phyloP scores from a whole-genome alignment of 441 rosid species.

The Isatis lusitanica region DNA sequence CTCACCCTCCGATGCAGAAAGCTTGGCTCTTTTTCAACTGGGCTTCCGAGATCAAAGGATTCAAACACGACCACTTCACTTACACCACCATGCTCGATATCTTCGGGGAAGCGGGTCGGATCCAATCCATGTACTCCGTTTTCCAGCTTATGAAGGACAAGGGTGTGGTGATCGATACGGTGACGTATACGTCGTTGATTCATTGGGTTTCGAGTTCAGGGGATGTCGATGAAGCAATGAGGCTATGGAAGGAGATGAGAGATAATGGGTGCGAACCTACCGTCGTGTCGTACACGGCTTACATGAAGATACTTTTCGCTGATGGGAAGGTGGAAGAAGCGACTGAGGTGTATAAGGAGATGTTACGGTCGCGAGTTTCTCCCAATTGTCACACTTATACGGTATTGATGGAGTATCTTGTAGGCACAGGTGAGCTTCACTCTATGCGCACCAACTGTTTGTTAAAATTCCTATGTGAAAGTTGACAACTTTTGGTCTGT shows the following conservation, averaged over 20 bases:
- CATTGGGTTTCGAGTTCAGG: slow-evolving; percentile 76
- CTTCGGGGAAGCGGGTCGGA: slow-evolving; percentile 86
- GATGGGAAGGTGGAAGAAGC: slow-evolving; percentile 60
- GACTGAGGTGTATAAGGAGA: slow-evolving; percentile 65
- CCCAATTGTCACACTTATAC: slow-evolving; percentile 83
- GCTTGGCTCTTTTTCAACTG: slow-evolving; percentile 89
- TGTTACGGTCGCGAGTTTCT: slow-evolving; percentile 56
- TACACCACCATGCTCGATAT: slow-evolving; percentile 91
- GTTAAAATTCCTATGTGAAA: slow-evolving; percentile 35
- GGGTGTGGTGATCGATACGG: slow-evolving; percentile 64
- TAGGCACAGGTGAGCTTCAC: slow-evolving; percentile 44
- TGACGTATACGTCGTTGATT: slow-evolving; percentile 74
- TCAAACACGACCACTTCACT: slow-evolving; percentile 86
- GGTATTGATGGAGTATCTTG: slow-evolving; percentile 63
- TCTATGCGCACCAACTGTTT: slow-evolving; percentile 34
- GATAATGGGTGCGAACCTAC: slow-evolving; percentile 52
- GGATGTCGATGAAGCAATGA: slow-evolving; percentile 62
- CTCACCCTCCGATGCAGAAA: slow-evolving; percentile 92
- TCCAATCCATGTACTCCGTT: slow-evolving; percentile 62
- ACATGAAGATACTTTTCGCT: slow-evolving; percentile 74
- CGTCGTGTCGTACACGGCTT: slow-evolving; percentile 78
- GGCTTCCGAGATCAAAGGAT: slow-evolving; percentile 55
- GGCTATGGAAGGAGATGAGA: slow-evolving; percentile 69
- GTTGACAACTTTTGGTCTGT: neutral
- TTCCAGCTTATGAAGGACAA: slow-evolving; percentile 65